A percentile compares a stretch with the other conserved stretches of the same genome.
These are phyloP conservation scores for Dendrobium chrysotoxum DNA, from an alignment of 106 monocot genomes.

Conservation along the genomic window DNA sequence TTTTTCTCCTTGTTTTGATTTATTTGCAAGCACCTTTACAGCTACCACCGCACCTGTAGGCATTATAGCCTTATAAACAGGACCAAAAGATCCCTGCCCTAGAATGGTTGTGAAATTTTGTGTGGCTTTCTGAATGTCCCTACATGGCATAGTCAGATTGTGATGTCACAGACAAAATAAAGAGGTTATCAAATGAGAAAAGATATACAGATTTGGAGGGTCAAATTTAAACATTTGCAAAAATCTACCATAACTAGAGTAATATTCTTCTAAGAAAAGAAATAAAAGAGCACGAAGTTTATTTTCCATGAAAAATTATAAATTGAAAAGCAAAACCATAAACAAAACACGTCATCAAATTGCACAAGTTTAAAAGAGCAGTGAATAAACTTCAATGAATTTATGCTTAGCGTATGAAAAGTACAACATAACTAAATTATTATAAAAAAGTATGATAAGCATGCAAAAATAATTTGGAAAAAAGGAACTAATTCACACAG, in stretches of 20 bases:
- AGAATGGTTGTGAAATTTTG: constrained; percentile 81
- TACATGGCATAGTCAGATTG: constrained; percentile 11
- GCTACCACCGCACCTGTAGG: constrained; percentile 64
- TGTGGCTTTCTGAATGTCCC: constrained; percentile 92
- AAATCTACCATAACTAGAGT: neutral
- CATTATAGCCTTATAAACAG: constrained; percentile 88
- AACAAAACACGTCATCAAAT: too few relatives aligned
- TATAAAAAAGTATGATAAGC: neutral
- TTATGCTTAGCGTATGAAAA: too few relatives aligned
- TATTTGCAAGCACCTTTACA: constrained; percentile 80
- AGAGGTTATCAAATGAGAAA: neutral
- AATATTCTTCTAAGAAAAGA: neutral
- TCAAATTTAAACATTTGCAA: neutral
- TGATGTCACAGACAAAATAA: neutral
- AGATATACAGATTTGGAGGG: neutral
- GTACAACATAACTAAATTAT: too few relatives aligned
- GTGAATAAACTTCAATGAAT: too few relatives aligned
- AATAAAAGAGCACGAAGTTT: neutral
- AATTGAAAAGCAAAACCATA: neutral
- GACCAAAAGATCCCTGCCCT: constrained; percentile 91
- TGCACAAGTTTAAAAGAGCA: too few relatives aligned
- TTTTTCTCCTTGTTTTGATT: constrained; percentile 88
- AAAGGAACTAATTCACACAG: neutral
- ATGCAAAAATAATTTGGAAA: neutral
- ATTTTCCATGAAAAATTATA: neutral